Conservation (phyloP, 495 filamentous ascomycete genomes). For the Penicillium pulvis region DNA sequence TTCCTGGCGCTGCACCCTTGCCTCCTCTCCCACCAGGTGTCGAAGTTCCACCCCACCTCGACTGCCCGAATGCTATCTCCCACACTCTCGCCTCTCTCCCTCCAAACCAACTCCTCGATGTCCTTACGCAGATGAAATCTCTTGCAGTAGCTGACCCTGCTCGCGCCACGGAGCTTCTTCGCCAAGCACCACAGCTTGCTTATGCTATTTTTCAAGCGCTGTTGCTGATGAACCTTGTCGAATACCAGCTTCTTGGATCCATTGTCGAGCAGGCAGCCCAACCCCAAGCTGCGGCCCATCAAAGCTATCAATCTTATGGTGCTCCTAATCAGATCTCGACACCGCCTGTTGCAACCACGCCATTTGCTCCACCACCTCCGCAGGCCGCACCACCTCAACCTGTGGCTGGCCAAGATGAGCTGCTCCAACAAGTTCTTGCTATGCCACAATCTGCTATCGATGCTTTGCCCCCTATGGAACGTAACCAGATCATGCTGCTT, state of each 20-base stretch:
- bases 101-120: constrained; percentile 87
- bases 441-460: constrained; percentile 78
- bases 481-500: constrained; percentile 75
- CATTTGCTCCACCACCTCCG: constrained; percentile 51
- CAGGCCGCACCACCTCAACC: constrained; percentile 45
- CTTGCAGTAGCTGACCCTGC: constrained; percentile 77
- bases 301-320: constrained; percentile 37
- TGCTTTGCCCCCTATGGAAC: constrained; percentile 68
- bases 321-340: constrained; percentile 52
- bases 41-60: constrained; percentile 77
- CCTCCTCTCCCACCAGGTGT: constrained; percentile 83
- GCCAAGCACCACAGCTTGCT: constrained; percentile 87
- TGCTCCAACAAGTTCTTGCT: constrained; percentile 73
- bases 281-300: constrained; percentile 37
- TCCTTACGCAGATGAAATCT: constrained; percentile 91
- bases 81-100: constrained; percentile 83
- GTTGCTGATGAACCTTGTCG: constrained; percentile 89
- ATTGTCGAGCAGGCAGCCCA: constrained; percentile 59
- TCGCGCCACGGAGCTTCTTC: constrained; percentile 83
- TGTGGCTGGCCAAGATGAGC: constrained; percentile 59
- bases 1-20: constrained; percentile 47
- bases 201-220: constrained; percentile 97
- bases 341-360: constrained; percentile 59
- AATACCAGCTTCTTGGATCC: constrained; percentile 57
- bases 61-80: constrained; percentile 87